Percentiles rank a stretch among this genome's conserved stretches.
Conservation (phyloP, 331 rosid species). For the Quercus phellos region DNA sequence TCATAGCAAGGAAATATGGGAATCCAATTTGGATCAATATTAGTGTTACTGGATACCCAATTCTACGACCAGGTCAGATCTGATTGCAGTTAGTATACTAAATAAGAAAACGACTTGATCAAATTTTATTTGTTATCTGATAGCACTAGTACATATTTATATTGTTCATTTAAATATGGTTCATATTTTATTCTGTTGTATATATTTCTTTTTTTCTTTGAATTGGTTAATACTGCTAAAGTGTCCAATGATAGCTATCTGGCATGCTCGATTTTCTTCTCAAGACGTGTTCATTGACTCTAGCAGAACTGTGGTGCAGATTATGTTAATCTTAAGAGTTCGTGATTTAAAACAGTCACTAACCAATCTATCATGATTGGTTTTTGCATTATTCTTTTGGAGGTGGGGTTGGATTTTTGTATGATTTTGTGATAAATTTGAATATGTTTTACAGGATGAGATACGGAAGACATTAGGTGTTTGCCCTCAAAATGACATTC, state of each 20-base stretch:
- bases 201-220: neutral
- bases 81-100: neutral
- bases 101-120: neutral
- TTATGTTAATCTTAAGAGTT: neutral
- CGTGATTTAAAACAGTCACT: neutral
- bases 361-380: neutral
- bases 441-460: slow-evolving; percentile 62
- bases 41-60: neutral
- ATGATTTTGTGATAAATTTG: slow-evolving; percentile 21
- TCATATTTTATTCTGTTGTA: neutral
- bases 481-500: slow-evolving; percentile 93
- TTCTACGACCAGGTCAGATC: neutral
- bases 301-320: neutral
- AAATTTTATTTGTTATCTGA: neutral
- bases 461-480: slow-evolving; percentile 92
- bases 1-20: neutral
- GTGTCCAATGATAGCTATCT: neutral
- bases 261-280: neutral
- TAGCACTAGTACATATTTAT: neutral
- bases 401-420: slow-evolving; percentile 2
- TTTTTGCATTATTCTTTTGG: slow-evolving; percentile 6
- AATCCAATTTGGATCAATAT: neutral
- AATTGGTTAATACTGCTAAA: neutral
- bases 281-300: neutral
- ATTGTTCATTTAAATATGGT: neutral